Conservation (phyloP, 1,139 yeast species). For the Yamadazyma mexicana region DNA sequence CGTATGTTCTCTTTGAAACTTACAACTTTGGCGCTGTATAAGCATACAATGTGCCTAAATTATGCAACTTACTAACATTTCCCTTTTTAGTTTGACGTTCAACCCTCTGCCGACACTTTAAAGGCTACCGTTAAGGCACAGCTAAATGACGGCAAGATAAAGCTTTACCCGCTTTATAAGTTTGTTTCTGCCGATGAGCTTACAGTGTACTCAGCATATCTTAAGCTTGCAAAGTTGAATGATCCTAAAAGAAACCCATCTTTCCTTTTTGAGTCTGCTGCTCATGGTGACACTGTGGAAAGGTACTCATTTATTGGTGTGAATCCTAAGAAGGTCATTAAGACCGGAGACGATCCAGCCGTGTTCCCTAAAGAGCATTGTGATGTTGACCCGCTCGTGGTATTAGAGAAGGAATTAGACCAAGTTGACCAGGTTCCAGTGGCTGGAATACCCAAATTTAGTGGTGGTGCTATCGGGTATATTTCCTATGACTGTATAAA, state of each 20-base stretch:
- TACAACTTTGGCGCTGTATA: too few species aligned
- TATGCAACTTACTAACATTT: conserved; percentile 13
- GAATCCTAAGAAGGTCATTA: conserved; percentile 75
- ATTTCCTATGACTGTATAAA: conserved; percentile 94
- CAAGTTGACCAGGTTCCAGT: conserved; percentile 66
- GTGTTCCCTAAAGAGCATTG: conserved; percentile 33
- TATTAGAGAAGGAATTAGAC: conserved; percentile 72
- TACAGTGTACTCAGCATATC: conserved; percentile 87
- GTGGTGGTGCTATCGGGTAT: conserved; percentile 97
- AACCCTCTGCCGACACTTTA: conserved; percentile 61
- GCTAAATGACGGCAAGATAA: conserved; percentile 25
- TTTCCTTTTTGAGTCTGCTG: conserved; percentile 84
- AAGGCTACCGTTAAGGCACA: conserved; percentile 44
- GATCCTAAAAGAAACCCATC: conserved; percentile 60
- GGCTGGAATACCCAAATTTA: conserved; percentile 79
- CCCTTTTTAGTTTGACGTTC: conserved; percentile 40
- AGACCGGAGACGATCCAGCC: conserved; percentile 60
- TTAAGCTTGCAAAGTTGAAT: conserved; percentile 76
- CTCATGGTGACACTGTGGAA: conserved; percentile 85
- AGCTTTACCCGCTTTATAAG: conserved; percentile 78
- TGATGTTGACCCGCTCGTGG: conserved; percentile 71
- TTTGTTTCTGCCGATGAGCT: conserved; percentile 73
- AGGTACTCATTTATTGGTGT: conserved; percentile 90
- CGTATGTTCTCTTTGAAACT: conserved; percentile 10
- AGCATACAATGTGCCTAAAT: too few species aligned